phyloP scores from a whole-genome alignment of 805 yeast species.

The Candida silvicultrix region DNA sequence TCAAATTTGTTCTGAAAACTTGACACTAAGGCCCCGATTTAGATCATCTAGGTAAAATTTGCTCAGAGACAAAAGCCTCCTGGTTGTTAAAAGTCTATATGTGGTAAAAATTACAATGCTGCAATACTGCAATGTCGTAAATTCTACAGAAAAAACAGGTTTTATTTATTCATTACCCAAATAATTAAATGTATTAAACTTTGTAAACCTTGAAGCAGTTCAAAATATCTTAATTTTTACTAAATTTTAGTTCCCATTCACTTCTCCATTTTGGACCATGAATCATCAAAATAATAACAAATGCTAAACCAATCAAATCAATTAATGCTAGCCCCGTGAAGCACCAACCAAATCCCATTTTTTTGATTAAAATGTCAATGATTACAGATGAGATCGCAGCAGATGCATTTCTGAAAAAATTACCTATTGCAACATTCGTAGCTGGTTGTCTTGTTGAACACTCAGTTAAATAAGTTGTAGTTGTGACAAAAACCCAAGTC shows the following conservation, averaged over 20 bases:
- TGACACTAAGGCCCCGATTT: no score
- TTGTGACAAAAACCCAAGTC: slow-evolving; percentile 49
- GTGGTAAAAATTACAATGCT: no score
- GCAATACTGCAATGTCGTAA: no score
- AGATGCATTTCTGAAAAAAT: slow-evolving; percentile 44
- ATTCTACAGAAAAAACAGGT: no score
- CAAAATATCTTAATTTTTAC: no score
- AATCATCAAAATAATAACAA: slow-evolving; percentile 10
- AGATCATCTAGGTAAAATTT: no score
- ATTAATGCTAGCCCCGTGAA: slow-evolving; percentile 43
- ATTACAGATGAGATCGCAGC: slow-evolving; percentile 48
- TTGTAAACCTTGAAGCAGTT: no score
- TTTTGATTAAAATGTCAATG: slow-evolving; percentile 26
- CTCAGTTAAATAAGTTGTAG: slow-evolving; percentile 49
- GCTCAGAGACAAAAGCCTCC: no score
- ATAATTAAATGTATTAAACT: no score
- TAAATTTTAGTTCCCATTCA: slow-evolving; percentile 4
- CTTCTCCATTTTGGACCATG: slow-evolving; percentile 17
- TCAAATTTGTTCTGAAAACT: no score
- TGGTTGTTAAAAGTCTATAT: no score
- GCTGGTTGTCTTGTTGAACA: slow-evolving; percentile 44
- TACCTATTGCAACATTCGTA: slow-evolving; percentile 46
- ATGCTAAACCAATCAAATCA: slow-evolving; percentile 18
- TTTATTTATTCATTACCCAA: no score
- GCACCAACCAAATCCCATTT: slow-evolving; percentile 48